Conservation (phyloP, 257 asterid genomes). For the Striga asiatica region DNA sequence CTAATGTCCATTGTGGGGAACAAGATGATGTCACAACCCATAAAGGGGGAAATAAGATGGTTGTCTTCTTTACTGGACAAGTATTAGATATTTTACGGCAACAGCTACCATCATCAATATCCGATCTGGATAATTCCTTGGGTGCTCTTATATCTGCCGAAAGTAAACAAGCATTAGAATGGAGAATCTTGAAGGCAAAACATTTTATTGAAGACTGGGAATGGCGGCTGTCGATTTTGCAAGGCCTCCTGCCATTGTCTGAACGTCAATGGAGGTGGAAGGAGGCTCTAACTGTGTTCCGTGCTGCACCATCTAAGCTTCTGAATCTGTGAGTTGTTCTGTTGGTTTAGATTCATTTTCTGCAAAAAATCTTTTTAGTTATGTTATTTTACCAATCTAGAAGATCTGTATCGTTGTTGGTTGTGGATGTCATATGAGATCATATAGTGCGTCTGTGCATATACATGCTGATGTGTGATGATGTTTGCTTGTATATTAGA, state of each 20-base stretch:
- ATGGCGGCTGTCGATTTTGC: constrained; percentile 95
- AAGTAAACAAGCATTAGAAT: constrained; percentile 80
- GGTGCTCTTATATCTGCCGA: constrained; percentile 39
- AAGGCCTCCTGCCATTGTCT: constrained; percentile 76
- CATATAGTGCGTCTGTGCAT: not conserved
- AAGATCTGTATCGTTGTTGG: constrained; percentile 11
- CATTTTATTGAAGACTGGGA: constrained; percentile 85
- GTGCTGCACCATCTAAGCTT: constrained; percentile 96
- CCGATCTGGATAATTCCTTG: constrained; percentile 51
- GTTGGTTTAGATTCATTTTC: constrained; percentile 12
- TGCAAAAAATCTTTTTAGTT: constrained; percentile 5
- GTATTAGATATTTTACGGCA: constrained; percentile 64
- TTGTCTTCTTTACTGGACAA: constrained; percentile 64
- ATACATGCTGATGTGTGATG: constrained; percentile 6
- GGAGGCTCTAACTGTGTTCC: constrained; percentile 82
- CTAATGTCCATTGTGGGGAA: constrained; percentile 25
- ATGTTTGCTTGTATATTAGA: constrained; percentile 35
- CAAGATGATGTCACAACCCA: constrained; percentile 35
- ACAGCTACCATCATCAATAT: constrained; percentile 55
- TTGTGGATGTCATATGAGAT: constrained; percentile 8
- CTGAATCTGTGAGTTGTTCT: constrained; percentile 71
- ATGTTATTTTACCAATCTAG: constrained; percentile 7
- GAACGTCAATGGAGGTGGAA: constrained; percentile 97
- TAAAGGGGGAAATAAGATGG: constrained; percentile 69
- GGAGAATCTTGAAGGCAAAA: constrained; percentile 75